Evolutionary conservation across 2,329 filamentous ascomycete species (phyloP).

Genomic region (Ophiosphaerella korrae): DNA sequence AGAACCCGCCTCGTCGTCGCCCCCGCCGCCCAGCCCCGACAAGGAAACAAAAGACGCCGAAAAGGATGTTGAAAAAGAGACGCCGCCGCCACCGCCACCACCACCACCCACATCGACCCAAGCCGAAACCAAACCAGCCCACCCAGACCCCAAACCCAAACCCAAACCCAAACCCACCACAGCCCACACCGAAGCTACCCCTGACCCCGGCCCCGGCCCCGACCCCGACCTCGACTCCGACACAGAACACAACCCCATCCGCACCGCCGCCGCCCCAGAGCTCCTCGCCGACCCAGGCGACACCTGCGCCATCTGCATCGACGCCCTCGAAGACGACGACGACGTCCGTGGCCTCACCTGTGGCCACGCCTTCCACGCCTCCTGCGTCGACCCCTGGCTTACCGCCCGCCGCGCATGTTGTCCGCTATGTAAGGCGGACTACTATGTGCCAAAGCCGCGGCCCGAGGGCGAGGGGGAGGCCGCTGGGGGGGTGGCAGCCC

Average conservation of each 20-base stretch:
- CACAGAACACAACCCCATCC: slow-evolving; percentile 80
- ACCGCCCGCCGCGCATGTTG: slow-evolving; percentile 94
- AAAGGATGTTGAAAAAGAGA: slow-evolving; percentile 28
- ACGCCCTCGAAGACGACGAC: slow-evolving; percentile 91
- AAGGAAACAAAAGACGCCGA: slow-evolving; percentile 16
- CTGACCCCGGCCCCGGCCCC: neutral
- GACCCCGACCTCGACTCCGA: slow-evolving; percentile 60
- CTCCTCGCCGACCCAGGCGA: slow-evolving; percentile 82
- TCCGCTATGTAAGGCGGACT: slow-evolving; percentile 96
- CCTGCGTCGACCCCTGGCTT: slow-evolving; percentile 94
- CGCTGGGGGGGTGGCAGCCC: neutral
- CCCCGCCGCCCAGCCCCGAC: slow-evolving; percentile 26
- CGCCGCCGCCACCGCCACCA: too few relatives aligned
- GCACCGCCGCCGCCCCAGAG: slow-evolving; percentile 80
- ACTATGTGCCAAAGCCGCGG: slow-evolving; percentile 91
- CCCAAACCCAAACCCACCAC: slow-evolving; percentile 10
- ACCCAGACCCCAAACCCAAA: slow-evolving; percentile 26
- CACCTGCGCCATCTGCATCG: slow-evolving; percentile 94
- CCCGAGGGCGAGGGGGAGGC: slow-evolving; percentile 58
- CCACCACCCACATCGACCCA: slow-evolving; percentile 11
- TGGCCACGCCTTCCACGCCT: slow-evolving; percentile 97
- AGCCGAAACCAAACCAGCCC: slow-evolving; percentile 31
- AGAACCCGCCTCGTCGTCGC: slow-evolving; percentile 10
- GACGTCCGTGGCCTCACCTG: slow-evolving; percentile 93
- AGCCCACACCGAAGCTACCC: too few relatives aligned